Base-by-base conservation (phyloP, 2,329 filamentous ascomycete genomes). In the Trichoderma arundinaceum region DNA sequence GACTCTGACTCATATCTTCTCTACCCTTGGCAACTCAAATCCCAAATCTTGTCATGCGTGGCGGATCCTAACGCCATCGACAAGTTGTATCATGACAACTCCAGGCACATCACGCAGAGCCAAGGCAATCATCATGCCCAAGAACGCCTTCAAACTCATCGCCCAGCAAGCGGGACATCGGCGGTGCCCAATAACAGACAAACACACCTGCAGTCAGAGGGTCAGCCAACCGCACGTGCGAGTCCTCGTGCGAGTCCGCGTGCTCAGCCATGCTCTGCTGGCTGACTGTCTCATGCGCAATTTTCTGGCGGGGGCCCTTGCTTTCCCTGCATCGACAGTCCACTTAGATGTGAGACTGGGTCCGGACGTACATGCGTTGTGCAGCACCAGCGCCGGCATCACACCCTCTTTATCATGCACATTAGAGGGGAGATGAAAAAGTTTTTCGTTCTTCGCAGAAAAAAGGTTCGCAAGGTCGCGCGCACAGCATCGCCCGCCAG, bases 221-320 rank as follows among this genome's bases (percentile, higher is more conserved):
- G 60, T 63, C 60, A 46, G 60, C 49, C 39, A 54, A 46, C 49
- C 17, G 51, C 28, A 63, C 49, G 49, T 62, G 59, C 59, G 28
- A 52, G 58, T 7, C 58, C 38, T 28, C 51, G 51, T 53, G 51
- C 51, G n/a, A 39, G 52, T 28, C 33, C 52, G 60, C 49, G 60
- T 63, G 60, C 60, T 63, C 60, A 43, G 49, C 60, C 60, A 46
- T 43, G 46, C 46, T 52, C 10, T 41, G 46, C 35, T 62, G 56
- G 56, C 56, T 49, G 56, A 28, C 19, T 59, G 48, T 62, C 59
- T 53, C 48, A 53, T 38, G 60, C n/a, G 60, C 60, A 63, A 43
- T 46, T 54, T 39, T 46, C 15, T 33, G 6, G 48, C 17, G 60
- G 58, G 58, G 28, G 12, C 39, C 41, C 41, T 59, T n/a, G 3